phyloP scores from a whole-genome alignment of 345 rosid species.

The Limnanthes douglasii region DNA sequence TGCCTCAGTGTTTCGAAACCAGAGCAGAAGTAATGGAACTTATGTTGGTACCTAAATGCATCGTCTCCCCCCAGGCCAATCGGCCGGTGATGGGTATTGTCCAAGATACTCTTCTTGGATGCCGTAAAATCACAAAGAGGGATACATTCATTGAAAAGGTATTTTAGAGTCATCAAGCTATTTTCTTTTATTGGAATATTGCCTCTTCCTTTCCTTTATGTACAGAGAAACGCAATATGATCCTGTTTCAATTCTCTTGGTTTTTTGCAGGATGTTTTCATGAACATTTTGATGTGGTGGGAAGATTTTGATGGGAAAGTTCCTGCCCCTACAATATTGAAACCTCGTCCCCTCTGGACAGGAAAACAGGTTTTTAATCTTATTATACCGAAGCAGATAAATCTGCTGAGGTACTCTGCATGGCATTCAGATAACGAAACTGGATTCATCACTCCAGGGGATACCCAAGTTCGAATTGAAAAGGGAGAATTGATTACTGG shows the following conservation, averaged over 20 bases:
- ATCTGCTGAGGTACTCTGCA: conserved; percentile 69
- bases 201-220: neutral
- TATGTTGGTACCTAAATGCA: conserved; percentile 99
- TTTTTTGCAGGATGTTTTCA: conserved; percentile 71
- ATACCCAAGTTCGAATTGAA: conserved; percentile 86
- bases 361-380: conserved; percentile 98
- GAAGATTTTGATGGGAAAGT: conserved; percentile 98
- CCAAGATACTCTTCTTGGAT: conserved; percentile 92
- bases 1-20: conserved; percentile 92
- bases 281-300: conserved; percentile 99
- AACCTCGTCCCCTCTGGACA: conserved; percentile 97
- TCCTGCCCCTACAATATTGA: conserved; percentile 87
- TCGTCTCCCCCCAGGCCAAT: conserved; percentile 92
- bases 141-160: conserved; percentile 98
- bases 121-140: conserved; percentile 96
- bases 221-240: conserved; percentile 1
- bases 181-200: neutral
- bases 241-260: conserved; percentile 1
- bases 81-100: conserved; percentile 99
- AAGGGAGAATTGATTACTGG: conserved; percentile 88
- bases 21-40: conserved; percentile 95
- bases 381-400: conserved; percentile 95
- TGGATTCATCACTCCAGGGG: conserved; percentile 79
- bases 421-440: conserved; percentile 83
- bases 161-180: too few relatives aligned